A percentile compares a stretch with the other conserved stretches of the same genome.
Evolutionary conservation across 306 rosid genomes (phyloP).

Genomic region (Sicyos baderoa): DNA sequence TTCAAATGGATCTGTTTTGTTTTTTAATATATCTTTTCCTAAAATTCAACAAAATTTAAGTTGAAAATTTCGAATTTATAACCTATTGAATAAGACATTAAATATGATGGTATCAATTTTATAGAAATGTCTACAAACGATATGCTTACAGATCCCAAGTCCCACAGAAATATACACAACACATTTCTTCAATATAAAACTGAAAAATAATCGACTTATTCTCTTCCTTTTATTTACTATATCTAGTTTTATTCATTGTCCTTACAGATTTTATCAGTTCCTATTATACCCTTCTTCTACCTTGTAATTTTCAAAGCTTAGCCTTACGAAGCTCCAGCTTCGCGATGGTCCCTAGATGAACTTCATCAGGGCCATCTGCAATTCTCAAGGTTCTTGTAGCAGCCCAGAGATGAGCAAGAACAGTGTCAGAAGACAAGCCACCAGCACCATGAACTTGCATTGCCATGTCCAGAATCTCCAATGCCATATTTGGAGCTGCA

Average conservation of each 20-base stretch:
- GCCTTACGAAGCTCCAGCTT: constrained; percentile 72
- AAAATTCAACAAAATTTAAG: too few species aligned
- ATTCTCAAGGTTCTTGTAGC: constrained; percentile 78
- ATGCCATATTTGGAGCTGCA: constrained; percentile 85
- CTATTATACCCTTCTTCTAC: background rate
- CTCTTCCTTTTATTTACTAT: background rate
- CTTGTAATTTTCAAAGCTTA: constrained; percentile 42
- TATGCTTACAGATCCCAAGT: background rate
- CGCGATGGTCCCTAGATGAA: constrained; percentile 89
- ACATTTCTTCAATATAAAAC: background rate
- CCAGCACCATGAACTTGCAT: constrained; percentile 95
- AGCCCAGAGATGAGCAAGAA: constrained; percentile 92
- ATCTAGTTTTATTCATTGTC: background rate
- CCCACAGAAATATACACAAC: background rate
- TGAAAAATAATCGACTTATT: background rate
- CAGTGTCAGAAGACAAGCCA: constrained; percentile 78
- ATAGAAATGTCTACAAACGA: background rate
- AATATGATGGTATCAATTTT: background rate
- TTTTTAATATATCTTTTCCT: too few species aligned
- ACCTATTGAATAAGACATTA: background rate
- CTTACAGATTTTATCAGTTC: background rate
- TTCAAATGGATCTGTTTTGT: too few species aligned
- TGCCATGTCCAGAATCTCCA: constrained; percentile 84
- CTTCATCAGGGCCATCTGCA: constrained; percentile 98
- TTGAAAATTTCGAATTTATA: too few species aligned